Conservation (phyloP, 805 yeast species). For the Candida ascalaphidarum region DNA sequence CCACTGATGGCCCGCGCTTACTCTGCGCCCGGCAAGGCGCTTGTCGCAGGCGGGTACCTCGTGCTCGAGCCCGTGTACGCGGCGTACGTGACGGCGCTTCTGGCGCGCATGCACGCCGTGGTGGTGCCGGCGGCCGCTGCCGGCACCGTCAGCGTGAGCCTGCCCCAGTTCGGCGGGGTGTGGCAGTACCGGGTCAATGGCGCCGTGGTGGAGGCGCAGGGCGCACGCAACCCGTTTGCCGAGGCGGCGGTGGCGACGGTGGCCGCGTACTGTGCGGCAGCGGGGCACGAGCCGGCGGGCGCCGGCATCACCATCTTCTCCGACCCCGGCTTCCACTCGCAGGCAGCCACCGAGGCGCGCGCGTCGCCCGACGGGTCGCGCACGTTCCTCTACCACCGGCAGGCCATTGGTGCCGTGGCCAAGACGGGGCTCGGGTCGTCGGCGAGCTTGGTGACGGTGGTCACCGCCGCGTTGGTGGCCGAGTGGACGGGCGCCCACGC, state of each 20-base stretch:
- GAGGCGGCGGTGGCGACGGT: conserved; percentile 53
- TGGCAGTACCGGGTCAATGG: conserved; percentile 48
- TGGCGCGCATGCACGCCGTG: conserved; percentile 83
- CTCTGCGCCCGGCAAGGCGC: conserved; percentile 94
- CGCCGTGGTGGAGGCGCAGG: conserved; percentile 6
- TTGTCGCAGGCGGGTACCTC: conserved; percentile 89
- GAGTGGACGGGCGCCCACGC: conserved; percentile 20
- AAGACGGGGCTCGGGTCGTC: conserved; percentile 96
- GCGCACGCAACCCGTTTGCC: conserved; percentile 63
- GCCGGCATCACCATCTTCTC: conserved; percentile 56
- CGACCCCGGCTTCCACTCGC: conserved; percentile 87
- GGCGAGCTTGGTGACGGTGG: conserved; percentile 82
- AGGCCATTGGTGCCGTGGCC: conserved; percentile 61
- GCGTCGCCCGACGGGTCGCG: conserved; percentile 26
- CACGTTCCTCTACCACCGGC: conserved; percentile 51
- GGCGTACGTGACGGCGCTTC: conserved; percentile 79
- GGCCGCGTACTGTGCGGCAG: conserved; percentile 41
- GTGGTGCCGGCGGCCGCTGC: conserved; percentile 14
- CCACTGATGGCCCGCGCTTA: conserved; percentile 38
- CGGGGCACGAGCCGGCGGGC: conserved; percentile 18
- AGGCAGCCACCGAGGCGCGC: conserved; percentile 33
- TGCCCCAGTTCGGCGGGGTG: conserved; percentile 72
- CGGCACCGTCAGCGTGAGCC: conserved; percentile 37
- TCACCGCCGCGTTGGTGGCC: conserved; percentile 61
- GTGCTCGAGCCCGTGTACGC: conserved; percentile 72